Evolutionary conservation across 306 rosid species (phyloP), one percentile per base, ranked within the genome.

Genomic region (Trifolium pratense): DNA sequence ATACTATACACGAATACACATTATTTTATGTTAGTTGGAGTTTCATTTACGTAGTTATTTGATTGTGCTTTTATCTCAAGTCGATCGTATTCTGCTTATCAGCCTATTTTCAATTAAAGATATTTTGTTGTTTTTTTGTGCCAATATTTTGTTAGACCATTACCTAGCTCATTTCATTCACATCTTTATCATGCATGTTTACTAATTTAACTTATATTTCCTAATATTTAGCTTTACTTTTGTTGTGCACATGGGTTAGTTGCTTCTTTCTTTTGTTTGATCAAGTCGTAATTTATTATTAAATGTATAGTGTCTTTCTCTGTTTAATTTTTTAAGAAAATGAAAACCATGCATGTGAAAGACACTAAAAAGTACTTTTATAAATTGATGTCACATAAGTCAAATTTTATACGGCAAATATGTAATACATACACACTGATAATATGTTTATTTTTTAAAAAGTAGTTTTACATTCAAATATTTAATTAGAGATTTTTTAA

Each of bases 211-310:
- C 58, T 18, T 37, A 39, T 70, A 9, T 23, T 12, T 29, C 15
- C 3, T 3, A 51, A 17, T 62, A 51, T 40, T 63, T 63, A 63
- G 23, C 25, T 18, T 25, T 1, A 1, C 4, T 8, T 63, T 18
- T 5, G 31, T 9, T 42, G 55, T 39, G 62, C 49, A 78, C 68
- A 53, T 20, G 49, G 68, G 51, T 14, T 62, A 25, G 68, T 40
- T 71, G 68, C 12, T 56, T 45, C 43, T 0, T 3, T 79, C 29
- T 36, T 79, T 25, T 45, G 3, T 77, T 60, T 68, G 76, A 72
- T 73, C 3, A 60, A 67, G 68, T 72, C 79, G 29, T 37, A 45
- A 42, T 6, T 26, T 25, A 11, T 36, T 34, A 12, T 3, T 59
- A 1, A 14, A 71, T n/a, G 25, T 58, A 23, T 58, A 23, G 14